Evolutionary conservation across 164 flowering plant genomes (phyloP), one percentile per base, ranked within the genome.

Genomic region (Aristolochia californica): DNA sequence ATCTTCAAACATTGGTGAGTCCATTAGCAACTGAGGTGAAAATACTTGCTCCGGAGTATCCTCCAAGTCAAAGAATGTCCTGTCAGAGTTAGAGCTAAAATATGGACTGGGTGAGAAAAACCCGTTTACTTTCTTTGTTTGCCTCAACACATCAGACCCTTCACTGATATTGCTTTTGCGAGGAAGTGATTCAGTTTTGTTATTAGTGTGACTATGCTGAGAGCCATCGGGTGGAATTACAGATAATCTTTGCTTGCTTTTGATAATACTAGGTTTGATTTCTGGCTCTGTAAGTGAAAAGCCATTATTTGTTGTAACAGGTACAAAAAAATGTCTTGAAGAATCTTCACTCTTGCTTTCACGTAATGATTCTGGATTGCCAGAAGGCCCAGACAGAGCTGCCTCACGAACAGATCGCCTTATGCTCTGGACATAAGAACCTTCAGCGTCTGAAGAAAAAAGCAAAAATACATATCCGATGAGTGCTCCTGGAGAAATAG

Each of bases 341-440:
- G 87, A 60, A 66, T 79, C 94, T 74, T 77, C 82, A 58, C 82
- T 77, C 20, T 72, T 85, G 69, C 71, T 78, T n/a, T 79, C 88
- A 59, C 67, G 79, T 45, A 85, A 80, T 53, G 83, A 73, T 58
- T 77, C 94, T 17, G 63, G 59, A 60, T 67, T 76, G 71, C 72
- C 72, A 44, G 82, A 69, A 53, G 69, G 83, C 55, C 66, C 63
- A 23, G 80, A 68, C 45, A 94, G 69, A 66, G 97, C 99, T 48
- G 95, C 93, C 78, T 87, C 96, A 68, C 97, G 78, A 23, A 94
- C 95, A 49, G 93, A 86, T 72, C 86, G 74, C 78, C 84, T 90
- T 58, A 94, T 55, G 63, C 82, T 77, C 67, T 80, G 90, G 49
- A 85, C 82, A 73, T 66, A 84, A 45, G 69, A 72, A 66, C 23